phyloP scores from a whole-genome alignment of 1,284 basidiomycete species.

The Ustilago lituana region DNA sequence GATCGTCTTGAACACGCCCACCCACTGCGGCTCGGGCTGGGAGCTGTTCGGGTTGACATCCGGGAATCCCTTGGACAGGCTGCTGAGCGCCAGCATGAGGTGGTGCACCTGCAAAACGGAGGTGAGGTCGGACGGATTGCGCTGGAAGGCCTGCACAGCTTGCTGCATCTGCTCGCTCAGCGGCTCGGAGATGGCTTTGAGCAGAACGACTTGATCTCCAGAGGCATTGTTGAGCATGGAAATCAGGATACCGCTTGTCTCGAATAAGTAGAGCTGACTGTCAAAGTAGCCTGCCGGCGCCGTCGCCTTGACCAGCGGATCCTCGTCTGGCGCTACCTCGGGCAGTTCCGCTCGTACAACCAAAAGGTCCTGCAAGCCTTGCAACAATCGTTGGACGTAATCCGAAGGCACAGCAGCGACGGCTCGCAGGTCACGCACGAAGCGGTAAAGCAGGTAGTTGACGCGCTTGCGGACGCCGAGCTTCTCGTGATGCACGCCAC shows the following conservation, averaged over 20 bases:
- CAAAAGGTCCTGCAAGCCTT: slow-evolving; percentile 69
- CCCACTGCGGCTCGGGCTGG: slow-evolving; percentile 77
- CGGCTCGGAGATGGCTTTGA: slow-evolving; percentile 79
- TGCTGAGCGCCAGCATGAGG: slow-evolving; percentile 91
- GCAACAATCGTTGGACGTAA: slow-evolving; percentile 71
- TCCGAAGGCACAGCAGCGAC: slow-evolving; percentile 80
- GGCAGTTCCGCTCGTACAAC: slow-evolving; percentile 70
- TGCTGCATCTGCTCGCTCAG: slow-evolving; percentile 80
- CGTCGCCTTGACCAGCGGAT: slow-evolving; percentile 79
- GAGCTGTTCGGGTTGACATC: slow-evolving; percentile 60
- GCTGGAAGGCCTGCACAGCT: slow-evolving; percentile 72
- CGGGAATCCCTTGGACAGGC: slow-evolving; percentile 96
- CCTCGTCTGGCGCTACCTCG: slow-evolving; percentile 73
- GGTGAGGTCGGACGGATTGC: slow-evolving; percentile 71
- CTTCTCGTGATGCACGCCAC: slow-evolving; percentile 86
- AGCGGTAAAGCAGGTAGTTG: slow-evolving; percentile 92
- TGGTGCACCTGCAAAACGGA: slow-evolving; percentile 92
- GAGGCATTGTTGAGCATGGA: slow-evolving; percentile 77
- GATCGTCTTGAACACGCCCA: slow-evolving; percentile 84
- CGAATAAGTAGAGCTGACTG: slow-evolving; percentile 93
- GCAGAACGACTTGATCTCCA: slow-evolving; percentile 77
- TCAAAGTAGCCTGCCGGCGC: slow-evolving; percentile 80
- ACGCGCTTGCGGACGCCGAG: slow-evolving; percentile 79
- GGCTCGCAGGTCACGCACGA: slow-evolving; percentile 79
- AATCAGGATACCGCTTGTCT: slow-evolving; percentile 85